Conservation (phyloP, 169 alveolate genomes). For the Cryptosporidium sp. region DNA sequence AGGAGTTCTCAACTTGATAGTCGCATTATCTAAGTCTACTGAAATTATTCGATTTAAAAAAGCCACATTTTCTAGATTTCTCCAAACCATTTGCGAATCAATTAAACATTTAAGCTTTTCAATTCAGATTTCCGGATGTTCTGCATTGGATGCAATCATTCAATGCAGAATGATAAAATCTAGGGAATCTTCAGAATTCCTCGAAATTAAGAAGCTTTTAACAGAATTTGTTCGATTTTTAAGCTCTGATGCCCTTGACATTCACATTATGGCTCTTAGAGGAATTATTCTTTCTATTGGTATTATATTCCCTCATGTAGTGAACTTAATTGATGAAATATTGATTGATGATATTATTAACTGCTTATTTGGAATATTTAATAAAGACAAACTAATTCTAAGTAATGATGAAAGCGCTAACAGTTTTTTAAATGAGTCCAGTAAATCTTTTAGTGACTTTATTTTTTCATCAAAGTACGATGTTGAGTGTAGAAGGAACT, state of each 20-base stretch:
- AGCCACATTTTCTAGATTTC: conserved; percentile 77
- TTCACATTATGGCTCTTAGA: conserved; percentile 64
- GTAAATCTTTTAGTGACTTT: neutral
- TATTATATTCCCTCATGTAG: conserved; percentile 20
- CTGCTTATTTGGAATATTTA: conserved; percentile 29
- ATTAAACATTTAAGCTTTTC: conserved; percentile 67
- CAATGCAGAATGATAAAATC: conserved; percentile 39
- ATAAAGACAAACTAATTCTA: neutral
- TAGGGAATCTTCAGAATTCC: conserved; percentile 2
- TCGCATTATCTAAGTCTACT: conserved; percentile 45
- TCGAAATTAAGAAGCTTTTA: neutral
- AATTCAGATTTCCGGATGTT: conserved; percentile 77
- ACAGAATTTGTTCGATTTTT: neutral
- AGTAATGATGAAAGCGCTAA: neutral
- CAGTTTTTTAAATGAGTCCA: neutral
- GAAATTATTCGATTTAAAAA: conserved; percentile 56
- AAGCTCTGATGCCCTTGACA: neutral
- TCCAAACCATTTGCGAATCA: conserved; percentile 74
- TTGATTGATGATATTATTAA: conserved; percentile 1
- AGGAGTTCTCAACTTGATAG: conserved; percentile 66
- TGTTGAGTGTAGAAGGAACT: conserved; percentile 70
- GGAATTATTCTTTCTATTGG: conserved; percentile 53
- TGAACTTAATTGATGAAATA: neutral
- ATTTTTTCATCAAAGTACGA: conserved; percentile 34
- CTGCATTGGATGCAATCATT: conserved; percentile 76